Base-by-base conservation (phyloP, 768 basidiomycete species). In the Mycena capillaripes region DNA sequence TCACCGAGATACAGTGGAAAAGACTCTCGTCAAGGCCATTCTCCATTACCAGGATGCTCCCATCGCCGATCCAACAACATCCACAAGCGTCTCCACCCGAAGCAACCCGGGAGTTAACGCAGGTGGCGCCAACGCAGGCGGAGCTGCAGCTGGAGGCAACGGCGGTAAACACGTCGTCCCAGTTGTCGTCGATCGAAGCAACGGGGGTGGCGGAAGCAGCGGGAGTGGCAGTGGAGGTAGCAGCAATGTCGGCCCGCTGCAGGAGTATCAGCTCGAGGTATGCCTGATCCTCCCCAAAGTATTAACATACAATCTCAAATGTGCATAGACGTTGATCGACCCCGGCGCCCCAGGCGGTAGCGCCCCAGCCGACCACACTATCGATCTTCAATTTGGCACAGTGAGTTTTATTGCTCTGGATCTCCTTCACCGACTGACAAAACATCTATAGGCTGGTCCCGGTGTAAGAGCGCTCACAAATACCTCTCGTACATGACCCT, bases 21-120 rank as follows among this genome's bases (percentile, higher is more conserved):
- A 74, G 7, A 77, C 82, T 4, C 76, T 76, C 66, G 86, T 82
- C 71, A 81, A 78, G 25, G 87, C 83, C 0, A 83, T 87, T 61
- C 80, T 88, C 9, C 81, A 82, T 36, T 88, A 88, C 67, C 74
- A 75, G 0, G 86, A 85, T 2, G 85, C 87, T 14, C 79, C 83
- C 0, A 46, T 70, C 16, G 69, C 12, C 17, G 85, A 88, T 0
- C 87, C 87, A 0, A 69, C 59, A 0, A 74, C 76, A 4, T 50
- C 55, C 4, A 36, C 42, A 10, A 14, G 10, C 27, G 44, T 58
- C n/a, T 23, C 25, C 44, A 12, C 42, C 17, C 38, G 38, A 10
- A 38, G 16, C 2, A 38, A 38, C 7, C n/a, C n/a, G n/a, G n/a
- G n/a, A n/a, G n/a, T n/a, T n/a, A n/a, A n/a, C n/a, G n/a, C n/a